Evolutionary conservation across 495 filamentous ascomycete species (phyloP).

Genomic region (Coniosporium apollinis): DNA sequence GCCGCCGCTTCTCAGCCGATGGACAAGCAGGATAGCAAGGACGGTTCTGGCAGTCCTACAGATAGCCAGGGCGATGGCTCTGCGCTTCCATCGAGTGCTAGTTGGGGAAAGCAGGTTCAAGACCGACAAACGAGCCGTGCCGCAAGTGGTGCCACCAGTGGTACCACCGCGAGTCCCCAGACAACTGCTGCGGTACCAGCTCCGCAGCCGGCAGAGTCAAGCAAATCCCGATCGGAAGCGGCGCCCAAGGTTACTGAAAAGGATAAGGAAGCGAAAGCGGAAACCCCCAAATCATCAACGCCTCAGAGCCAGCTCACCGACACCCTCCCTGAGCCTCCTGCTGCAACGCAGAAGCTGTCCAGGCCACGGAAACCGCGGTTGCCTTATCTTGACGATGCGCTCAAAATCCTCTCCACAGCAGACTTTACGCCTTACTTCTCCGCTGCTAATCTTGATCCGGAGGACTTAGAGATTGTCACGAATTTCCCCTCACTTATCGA

Average conservation of each 20-base stretch:
- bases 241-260: background rate
- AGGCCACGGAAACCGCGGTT: slow-evolving; percentile 1
- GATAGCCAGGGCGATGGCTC: slow-evolving; percentile 55
- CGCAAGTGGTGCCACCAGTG: slow-evolving; percentile 61
- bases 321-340: background rate
- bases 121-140: slow-evolving; percentile 50
- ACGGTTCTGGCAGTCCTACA: slow-evolving; percentile 43
- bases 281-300: background rate
- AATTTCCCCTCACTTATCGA: slow-evolving; percentile 70
- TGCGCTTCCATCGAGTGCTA: slow-evolving; percentile 80
- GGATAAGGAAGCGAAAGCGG: background rate
- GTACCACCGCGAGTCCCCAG: slow-evolving; percentile 65
- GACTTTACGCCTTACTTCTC: slow-evolving; percentile 47
- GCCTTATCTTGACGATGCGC: slow-evolving; percentile 24
- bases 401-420: slow-evolving; percentile 39
- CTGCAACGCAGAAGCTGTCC: background rate
- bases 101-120: slow-evolving; percentile 71
- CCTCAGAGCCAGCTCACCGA: background rate
- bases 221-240: slow-evolving; percentile 6
- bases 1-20: slow-evolving; percentile 49
- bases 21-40: slow-evolving; percentile 56
- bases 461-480: slow-evolving; percentile 38
- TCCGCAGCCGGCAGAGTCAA: slow-evolving; percentile 6
- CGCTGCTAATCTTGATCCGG: slow-evolving; percentile 29
- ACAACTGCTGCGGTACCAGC: slow-evolving; percentile 34